These are phyloP conservation scores for Suhomyces choctaworum DNA, from an alignment of 1,139 yeast genomes.

Conservation along the genomic window DNA sequence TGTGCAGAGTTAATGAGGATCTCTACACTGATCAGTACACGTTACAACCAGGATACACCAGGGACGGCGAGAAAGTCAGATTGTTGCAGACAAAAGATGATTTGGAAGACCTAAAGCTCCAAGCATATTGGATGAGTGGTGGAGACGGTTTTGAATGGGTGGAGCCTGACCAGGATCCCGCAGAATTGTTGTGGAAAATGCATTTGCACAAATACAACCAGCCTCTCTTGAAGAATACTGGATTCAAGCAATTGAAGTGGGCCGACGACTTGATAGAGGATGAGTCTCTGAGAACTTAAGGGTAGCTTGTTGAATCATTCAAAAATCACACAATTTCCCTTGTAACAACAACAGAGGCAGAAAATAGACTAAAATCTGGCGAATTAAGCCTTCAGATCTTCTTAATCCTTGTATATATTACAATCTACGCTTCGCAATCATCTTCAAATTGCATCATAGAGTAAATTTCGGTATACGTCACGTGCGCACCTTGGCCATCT, in stretches of 20 bases:
- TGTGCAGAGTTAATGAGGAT: slow-evolving; percentile 35
- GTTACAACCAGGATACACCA: slow-evolving; percentile 34
- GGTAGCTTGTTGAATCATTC: no score
- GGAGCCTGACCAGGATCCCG: slow-evolving; percentile 82
- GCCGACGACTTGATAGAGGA: slow-evolving; percentile 23
- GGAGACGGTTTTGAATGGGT: slow-evolving; percentile 81
- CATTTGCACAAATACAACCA: slow-evolving; percentile 31
- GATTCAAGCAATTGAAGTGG: slow-evolving; percentile 20
- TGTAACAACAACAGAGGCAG: no score
- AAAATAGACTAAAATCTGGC: no score
- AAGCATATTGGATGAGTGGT: slow-evolving; percentile 76
- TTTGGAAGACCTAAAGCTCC: slow-evolving; percentile 55
- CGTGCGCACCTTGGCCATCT: no score
- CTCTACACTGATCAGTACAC: slow-evolving; percentile 27
- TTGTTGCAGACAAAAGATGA: slow-evolving; percentile 44
- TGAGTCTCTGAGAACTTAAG: no score
- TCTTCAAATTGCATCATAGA: no score
- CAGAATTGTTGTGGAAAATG: slow-evolving; percentile 57
- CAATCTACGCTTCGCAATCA: no score
- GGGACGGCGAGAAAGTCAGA: slow-evolving; percentile 44
- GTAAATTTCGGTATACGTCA: no score
- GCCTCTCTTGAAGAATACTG: slow-evolving; percentile 16
- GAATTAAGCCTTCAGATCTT: no score
- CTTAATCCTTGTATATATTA: no score
- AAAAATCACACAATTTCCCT: no score